These are phyloP conservation scores for Lepidium didymum DNA, from an alignment of 345 rosid genomes.

Conservation along the genomic window DNA sequence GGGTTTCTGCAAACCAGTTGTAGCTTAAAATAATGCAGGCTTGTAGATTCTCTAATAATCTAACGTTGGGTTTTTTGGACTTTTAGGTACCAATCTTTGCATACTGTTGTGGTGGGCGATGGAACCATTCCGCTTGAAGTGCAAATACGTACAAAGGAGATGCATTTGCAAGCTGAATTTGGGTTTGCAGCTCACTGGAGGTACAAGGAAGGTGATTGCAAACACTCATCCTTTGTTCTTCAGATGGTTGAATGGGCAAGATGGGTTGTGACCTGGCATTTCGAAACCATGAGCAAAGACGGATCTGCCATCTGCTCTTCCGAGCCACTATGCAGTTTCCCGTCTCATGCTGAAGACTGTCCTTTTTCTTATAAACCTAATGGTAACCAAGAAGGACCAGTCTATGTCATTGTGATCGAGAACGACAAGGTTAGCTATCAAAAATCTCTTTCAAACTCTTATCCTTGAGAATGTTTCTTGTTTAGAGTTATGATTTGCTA, in stretches of 20 bases:
- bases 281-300: slow-evolving; percentile 75
- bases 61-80: slow-evolving; percentile 16
- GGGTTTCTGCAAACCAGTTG: slow-evolving; percentile 12
- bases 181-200: slow-evolving; percentile 99
- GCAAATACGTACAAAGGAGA: slow-evolving; percentile 83
- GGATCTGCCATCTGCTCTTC: slow-evolving; percentile 37
- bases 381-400: slow-evolving; percentile 57
- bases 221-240: slow-evolving; percentile 74
- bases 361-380: slow-evolving; percentile 66
- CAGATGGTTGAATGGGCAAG: slow-evolving; percentile 99
- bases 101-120: slow-evolving; percentile 74
- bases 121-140: slow-evolving; percentile 78
- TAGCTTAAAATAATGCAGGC: background rate
- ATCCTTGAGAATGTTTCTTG: background rate
- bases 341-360: slow-evolving; percentile 68
- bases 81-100: slow-evolving; percentile 80
- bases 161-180: slow-evolving; percentile 95
- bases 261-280: slow-evolving; percentile 94
- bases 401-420: slow-evolving; percentile 71
- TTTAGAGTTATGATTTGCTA: background rate
- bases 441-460: background rate
- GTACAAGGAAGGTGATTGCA: slow-evolving; percentile 83
- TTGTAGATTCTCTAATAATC: background rate
- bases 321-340: slow-evolving; percentile 64
- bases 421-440: slow-evolving; percentile 64